phyloP scores from a whole-genome alignment of 805 yeast species.

The Phaffomyces antillensis region DNA sequence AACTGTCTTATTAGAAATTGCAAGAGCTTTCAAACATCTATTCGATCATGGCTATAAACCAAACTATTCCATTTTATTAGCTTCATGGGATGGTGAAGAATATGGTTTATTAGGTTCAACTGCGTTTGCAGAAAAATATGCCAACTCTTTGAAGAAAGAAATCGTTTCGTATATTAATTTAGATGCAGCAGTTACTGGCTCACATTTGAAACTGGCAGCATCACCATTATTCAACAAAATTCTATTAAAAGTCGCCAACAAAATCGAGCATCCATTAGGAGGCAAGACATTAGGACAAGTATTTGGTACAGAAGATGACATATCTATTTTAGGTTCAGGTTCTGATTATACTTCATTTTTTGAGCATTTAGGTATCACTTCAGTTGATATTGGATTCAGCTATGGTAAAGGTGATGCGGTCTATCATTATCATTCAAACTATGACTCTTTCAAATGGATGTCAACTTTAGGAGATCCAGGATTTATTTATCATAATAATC shows the following conservation, averaged over 20 bases:
- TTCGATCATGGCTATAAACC: constrained; percentile 58
- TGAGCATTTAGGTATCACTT: constrained; percentile 54
- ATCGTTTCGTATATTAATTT: constrained; percentile 64
- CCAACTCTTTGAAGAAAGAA: constrained; percentile 37
- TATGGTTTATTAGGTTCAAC: constrained; percentile 70
- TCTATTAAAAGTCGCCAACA: constrained; percentile 36
- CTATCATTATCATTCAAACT: constrained; percentile 72
- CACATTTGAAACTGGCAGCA: constrained; percentile 41
- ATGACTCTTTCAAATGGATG: constrained; percentile 72
- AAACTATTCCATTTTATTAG: constrained; percentile 53
- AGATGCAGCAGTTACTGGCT: constrained; percentile 59
- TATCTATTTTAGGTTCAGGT: constrained; percentile 57
- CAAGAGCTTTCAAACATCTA: constrained; percentile 49
- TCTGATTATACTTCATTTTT: constrained; percentile 60
- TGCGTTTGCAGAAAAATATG: constrained; percentile 64
- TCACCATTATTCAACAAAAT: constrained; percentile 46
- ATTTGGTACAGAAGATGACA: constrained; percentile 23
- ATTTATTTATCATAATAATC: constrained; percentile 48
- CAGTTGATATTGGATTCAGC: constrained; percentile 53
- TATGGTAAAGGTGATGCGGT: constrained; percentile 42
- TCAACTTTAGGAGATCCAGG: constrained; percentile 53
- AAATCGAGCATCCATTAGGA: constrained; percentile 38
- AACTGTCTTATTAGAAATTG: constrained; percentile 56
- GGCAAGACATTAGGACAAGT: constrained; percentile 22
- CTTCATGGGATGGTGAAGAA: constrained; percentile 85